These are phyloP conservation scores for Nigrograna mackinnonii DNA, from an alignment of 2,329 filamentous ascomycete genomes.

Conservation along the genomic window DNA sequence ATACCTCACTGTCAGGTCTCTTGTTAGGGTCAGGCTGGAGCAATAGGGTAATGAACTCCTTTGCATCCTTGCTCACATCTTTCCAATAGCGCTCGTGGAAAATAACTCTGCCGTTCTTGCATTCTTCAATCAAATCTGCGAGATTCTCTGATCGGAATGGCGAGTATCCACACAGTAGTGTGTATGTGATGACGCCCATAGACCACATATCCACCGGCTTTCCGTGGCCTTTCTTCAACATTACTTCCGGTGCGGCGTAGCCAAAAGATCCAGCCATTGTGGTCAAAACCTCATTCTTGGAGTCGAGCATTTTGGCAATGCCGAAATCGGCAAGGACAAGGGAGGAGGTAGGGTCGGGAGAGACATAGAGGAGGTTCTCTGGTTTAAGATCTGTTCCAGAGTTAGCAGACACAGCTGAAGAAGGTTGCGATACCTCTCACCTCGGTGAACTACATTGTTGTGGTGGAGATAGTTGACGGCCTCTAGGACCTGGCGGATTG, in stretches of 20 bases:
- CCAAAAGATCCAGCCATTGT: slow-evolving; percentile 99
- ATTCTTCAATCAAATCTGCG: slow-evolving; percentile 92
- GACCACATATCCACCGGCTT: slow-evolving; percentile 99
- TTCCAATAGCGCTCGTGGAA: slow-evolving; percentile 99
- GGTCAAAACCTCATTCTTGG: slow-evolving; percentile 86
- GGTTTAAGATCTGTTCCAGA: slow-evolving; percentile 81
- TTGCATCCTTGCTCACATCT: slow-evolving; percentile 92
- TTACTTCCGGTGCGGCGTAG: slow-evolving; percentile 96
- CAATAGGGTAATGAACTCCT: slow-evolving; percentile 85
- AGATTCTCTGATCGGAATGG: slow-evolving; percentile 96
- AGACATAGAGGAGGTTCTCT: slow-evolving; percentile 95
- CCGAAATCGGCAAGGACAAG: slow-evolving; percentile 96
- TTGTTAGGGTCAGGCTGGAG: slow-evolving; percentile 78
- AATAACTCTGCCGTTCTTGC: slow-evolving; percentile 77
- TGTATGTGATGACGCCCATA: slow-evolving; percentile 97
- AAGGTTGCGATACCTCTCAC: slow-evolving; percentile 51
- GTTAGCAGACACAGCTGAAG: background rate
- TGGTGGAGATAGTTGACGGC: slow-evolving; percentile 94
- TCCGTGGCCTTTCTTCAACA: slow-evolving; percentile 96
- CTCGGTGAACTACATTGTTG: slow-evolving; percentile 95
- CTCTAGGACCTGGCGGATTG: slow-evolving; percentile 89
- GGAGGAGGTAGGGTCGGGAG: slow-evolving; percentile 73
- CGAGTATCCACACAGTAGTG: slow-evolving; percentile 95
- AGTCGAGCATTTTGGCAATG: slow-evolving; percentile 97
- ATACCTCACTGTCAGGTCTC: slow-evolving; percentile 76